Conservation (phyloP, 371 early-diverging fungal genomes). For the Haplosporangium sp. region DNA sequence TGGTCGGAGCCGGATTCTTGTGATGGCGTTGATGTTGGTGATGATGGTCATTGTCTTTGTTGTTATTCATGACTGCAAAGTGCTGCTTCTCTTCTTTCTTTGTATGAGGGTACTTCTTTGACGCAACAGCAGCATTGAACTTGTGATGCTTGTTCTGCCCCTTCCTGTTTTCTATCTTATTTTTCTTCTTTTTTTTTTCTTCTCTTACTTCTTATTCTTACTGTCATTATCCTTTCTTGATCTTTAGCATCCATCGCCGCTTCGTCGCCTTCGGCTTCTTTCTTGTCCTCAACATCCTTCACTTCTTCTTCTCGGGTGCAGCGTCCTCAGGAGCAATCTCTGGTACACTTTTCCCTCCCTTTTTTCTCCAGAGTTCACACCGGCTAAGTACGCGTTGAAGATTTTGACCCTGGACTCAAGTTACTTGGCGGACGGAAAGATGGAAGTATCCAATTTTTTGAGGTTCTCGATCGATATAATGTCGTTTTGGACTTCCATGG, state of each 20-base stretch:
- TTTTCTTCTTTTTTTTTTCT: not conserved
- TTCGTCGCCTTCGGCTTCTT: not conserved
- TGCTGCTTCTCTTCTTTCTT: constrained; percentile 8
- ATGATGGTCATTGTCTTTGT: constrained; percentile 6
- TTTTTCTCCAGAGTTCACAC: not conserved
- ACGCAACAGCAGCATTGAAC: not conserved
- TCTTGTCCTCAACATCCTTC: not conserved
- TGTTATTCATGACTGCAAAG: not conserved
- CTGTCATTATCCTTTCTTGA: not conserved
- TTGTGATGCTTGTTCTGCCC: not conserved
- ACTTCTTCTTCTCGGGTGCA: not conserved
- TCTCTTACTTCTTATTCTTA: not conserved
- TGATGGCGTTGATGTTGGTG: not conserved
- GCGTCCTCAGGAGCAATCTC: not conserved
- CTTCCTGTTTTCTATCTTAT: not conserved
- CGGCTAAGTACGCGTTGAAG: constrained; percentile 16
- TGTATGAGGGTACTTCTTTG: constrained; percentile 8
- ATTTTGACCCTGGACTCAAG: constrained; percentile 22
- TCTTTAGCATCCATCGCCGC: not conserved
- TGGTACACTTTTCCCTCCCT: not conserved
- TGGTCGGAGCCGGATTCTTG: too few species aligned
- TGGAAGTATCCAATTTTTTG: constrained; percentile 19
- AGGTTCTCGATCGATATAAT: constrained; percentile 7
- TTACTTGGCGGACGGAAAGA: constrained; percentile 24
- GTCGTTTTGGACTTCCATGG: constrained; percentile 5